Percentiles rank a stretch among this genome's conserved stretches.
These are phyloP conservation scores for Blastobotrys arbuscula DNA, from an alignment of 1,139 yeast genomes.

Conservation along the genomic window DNA sequence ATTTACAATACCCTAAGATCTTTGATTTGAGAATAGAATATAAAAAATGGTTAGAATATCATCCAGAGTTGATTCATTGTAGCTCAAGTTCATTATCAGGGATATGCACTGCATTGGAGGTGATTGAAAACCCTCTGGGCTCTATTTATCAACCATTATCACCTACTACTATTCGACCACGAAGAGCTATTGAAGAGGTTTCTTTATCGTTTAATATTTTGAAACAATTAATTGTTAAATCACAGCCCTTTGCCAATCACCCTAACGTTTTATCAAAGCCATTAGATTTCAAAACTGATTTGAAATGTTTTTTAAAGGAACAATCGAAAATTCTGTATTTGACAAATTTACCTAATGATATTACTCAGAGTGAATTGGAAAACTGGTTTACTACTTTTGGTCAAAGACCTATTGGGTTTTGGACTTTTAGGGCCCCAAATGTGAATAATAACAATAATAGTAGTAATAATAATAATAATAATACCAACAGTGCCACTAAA, in stretches of 20 bases:
- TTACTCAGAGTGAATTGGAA: constrained; percentile 87
- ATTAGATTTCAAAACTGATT: constrained; percentile 67
- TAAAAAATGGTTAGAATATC: constrained; percentile 62
- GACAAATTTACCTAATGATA: constrained; percentile 73
- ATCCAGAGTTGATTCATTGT: constrained; percentile 55
- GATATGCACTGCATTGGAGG: constrained; percentile 56
- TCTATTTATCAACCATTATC: constrained; percentile 11
- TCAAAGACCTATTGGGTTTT: constrained; percentile 79
- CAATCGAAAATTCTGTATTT: constrained; percentile 73
- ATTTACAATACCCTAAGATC: constrained; percentile 67
- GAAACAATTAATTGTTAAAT: constrained; percentile 47
- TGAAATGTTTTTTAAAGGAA: constrained; percentile 61
- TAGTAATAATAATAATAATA: neutral
- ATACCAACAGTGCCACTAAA: neutral
- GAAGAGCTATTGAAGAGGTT: constrained; percentile 41
- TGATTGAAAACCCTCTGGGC: constrained; percentile 32
- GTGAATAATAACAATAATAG: constrained; percentile 17
- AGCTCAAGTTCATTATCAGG: constrained; percentile 46
- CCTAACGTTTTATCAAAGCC: constrained; percentile 62
- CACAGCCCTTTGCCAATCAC: constrained; percentile 50
- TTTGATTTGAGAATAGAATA: constrained; percentile 76
- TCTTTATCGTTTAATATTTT: constrained; percentile 42
- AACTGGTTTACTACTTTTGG: constrained; percentile 88
- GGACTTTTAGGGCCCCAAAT: constrained; percentile 70
- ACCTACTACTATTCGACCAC: constrained; percentile 23